Conservation (phyloP, 2,329 filamentous ascomycete species). For the Colletotrichum caudatum region DNA sequence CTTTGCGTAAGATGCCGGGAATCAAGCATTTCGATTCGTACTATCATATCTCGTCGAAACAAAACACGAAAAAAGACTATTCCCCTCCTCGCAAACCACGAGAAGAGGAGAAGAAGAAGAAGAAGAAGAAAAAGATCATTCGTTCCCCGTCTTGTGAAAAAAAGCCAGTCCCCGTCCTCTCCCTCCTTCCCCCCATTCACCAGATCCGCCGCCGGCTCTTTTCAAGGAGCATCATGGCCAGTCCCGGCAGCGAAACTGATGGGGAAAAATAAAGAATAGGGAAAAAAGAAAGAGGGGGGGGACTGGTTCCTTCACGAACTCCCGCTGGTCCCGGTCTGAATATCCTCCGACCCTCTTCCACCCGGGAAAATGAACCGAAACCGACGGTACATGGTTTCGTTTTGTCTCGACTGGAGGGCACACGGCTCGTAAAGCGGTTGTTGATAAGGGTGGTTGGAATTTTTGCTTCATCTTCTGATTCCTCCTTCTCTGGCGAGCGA, state of each 20-base stretch:
- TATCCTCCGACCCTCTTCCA: slow-evolving; percentile 27
- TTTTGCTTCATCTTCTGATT: neutral
- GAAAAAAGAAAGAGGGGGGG: too few relatives aligned
- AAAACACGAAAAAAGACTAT: slow-evolving; percentile 10
- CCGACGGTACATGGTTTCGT: slow-evolving; percentile 10
- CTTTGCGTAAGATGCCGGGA: slow-evolving; percentile 14
- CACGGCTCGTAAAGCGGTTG: slow-evolving; percentile 15
- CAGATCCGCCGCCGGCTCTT: too few relatives aligned
- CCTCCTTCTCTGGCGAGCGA: slow-evolving; percentile 22
- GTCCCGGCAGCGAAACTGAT: neutral
- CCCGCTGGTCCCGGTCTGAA: neutral
- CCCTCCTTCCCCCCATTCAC: neutral
- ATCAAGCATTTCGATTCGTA: slow-evolving; percentile 28
- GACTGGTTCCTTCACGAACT: neutral
- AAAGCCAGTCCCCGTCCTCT: neutral
- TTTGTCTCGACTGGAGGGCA: slow-evolving; percentile 30
- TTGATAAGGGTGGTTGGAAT: too few relatives aligned
- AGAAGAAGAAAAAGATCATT: neutral
- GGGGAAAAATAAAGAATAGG: neutral
- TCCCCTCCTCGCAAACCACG: slow-evolving; percentile 13
- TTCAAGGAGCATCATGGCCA: too few relatives aligned
- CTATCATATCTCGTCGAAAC: slow-evolving; percentile 9
- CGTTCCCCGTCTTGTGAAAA: neutral
- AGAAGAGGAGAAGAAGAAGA: neutral
- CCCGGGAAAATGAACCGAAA: neutral